phyloP scores from a whole-genome alignment of 257 asterid genomes.

The Nyctanthes arbortristis region DNA sequence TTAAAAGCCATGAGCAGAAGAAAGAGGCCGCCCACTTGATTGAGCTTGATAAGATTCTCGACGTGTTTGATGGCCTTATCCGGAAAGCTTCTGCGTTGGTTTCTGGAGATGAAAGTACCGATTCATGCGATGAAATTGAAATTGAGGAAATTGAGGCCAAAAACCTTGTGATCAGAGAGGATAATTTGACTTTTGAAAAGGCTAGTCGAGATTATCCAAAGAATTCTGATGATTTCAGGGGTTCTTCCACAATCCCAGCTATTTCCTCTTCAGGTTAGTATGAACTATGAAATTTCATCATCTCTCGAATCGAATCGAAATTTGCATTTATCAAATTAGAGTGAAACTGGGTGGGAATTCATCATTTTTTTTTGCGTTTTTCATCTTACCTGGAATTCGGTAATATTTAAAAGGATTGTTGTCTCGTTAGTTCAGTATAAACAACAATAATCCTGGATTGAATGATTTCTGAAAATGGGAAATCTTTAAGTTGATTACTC shows the following conservation, averaged over 20 bases:
- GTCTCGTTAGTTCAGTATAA: no score
- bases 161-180: slow-evolving; percentile 31
- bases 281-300: background rate
- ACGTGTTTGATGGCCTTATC: slow-evolving; percentile 57
- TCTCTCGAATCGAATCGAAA: no score
- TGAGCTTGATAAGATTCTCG: slow-evolving; percentile 55
- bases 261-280: slow-evolving; percentile 49
- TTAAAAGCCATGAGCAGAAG: slow-evolving; percentile 52
- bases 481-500: background rate
- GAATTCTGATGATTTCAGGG: slow-evolving; percentile 30
- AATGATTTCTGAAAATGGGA: background rate
- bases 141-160: slow-evolving; percentile 33
- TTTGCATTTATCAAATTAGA: slow-evolving; percentile 5
- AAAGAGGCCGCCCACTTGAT: slow-evolving; percentile 63
- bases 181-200: slow-evolving; percentile 20
- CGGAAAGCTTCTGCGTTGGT: slow-evolving; percentile 59
- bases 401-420: background rate
- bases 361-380: background rate
- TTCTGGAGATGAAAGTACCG: slow-evolving; percentile 48
- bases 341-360: background rate
- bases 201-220: slow-evolving; percentile 29
- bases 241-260: slow-evolving; percentile 30
- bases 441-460: background rate
- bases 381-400: background rate
- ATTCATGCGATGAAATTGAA: slow-evolving; percentile 26